These are phyloP conservation scores for Ampelomyces quisqualis DNA, from an alignment of 2,329 filamentous ascomycete genomes.

Conservation along the genomic window DNA sequence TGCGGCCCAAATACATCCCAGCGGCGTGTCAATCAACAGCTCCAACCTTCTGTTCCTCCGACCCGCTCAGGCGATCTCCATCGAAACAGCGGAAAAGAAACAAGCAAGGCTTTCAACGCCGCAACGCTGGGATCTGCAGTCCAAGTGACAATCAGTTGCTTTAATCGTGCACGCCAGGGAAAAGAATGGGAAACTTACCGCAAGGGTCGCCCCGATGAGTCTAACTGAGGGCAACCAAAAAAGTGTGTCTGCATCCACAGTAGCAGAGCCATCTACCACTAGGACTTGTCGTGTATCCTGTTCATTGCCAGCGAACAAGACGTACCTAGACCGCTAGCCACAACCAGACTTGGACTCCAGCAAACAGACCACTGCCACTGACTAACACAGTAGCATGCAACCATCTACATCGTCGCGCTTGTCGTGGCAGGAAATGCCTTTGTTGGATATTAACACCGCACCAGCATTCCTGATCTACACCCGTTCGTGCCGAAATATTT, in stretches of 20 bases:
- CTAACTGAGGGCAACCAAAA: slow-evolving; percentile 1
- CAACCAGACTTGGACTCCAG: not conserved
- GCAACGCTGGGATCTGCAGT: not conserved
- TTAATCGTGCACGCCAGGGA: not conserved
- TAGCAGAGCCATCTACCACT: slow-evolving; percentile 5
- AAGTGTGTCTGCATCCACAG: slow-evolving; percentile 6
- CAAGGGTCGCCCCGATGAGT: not conserved
- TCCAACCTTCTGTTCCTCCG: no score
- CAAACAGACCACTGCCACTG: not conserved
- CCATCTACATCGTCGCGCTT: not conserved
- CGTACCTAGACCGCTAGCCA: not conserved
- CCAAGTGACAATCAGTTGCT: not conserved
- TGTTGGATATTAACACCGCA: slow-evolving; percentile 5
- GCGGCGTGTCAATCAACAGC: slow-evolving; percentile 8
- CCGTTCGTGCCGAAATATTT: not conserved
- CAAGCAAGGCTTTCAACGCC: not conserved
- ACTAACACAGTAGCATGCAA: not conserved
- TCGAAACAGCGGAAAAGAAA: not conserved
- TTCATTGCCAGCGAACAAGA: not conserved
- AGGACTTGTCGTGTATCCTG: no score
- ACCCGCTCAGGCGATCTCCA: not conserved
- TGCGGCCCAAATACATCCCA: slow-evolving; percentile 2
- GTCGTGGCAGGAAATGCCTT: slow-evolving; percentile 3
- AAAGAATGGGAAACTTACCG: not conserved
- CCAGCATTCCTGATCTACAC: not conserved